Conservation (phyloP, 176 grass and related monocot genomes). For the Canna indica region DNA sequence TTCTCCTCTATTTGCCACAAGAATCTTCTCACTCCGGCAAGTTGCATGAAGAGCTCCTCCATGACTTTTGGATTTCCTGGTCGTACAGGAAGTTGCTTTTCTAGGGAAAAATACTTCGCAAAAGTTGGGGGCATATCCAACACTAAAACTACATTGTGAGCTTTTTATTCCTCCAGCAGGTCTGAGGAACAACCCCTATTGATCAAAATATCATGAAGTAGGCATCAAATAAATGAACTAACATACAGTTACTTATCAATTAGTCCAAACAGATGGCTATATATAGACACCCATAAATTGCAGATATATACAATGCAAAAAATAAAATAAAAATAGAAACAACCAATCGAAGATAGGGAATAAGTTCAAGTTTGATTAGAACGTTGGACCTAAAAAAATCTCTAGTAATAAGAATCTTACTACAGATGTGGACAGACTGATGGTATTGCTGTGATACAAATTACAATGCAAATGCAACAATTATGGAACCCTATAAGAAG, state of each 20-base stretch:
- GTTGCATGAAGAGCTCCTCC: slow-evolving; percentile 17
- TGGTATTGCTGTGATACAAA: not conserved
- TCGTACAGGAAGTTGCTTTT: not conserved
- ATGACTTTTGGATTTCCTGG: slow-evolving; percentile 23
- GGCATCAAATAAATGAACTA: too few relatives aligned
- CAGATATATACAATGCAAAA: slow-evolving; percentile 1
- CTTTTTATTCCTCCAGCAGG: slow-evolving; percentile 26
- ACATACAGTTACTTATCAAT: too few relatives aligned
- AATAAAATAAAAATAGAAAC: not conserved
- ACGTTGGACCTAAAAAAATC: not conserved
- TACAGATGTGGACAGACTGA: not conserved
- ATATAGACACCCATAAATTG: too few relatives aligned
- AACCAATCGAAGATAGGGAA: not conserved
- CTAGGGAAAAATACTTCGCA: slow-evolving; percentile 19
- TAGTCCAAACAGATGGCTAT: too few relatives aligned
- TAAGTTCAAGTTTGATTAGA: not conserved
- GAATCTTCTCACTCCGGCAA: slow-evolving; percentile 30
- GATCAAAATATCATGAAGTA: slow-evolving; percentile 2
- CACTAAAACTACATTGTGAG: slow-evolving; percentile 35
- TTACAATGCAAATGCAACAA: too few relatives aligned
- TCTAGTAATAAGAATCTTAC: not conserved
- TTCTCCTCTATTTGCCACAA: slow-evolving; percentile 44
- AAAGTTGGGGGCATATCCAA: slow-evolving; percentile 23
- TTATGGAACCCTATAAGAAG: too few relatives aligned
- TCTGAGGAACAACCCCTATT: slow-evolving; percentile 24